Evolutionary conservation across 345 rosid genomes (phyloP), one percentile per base, ranked within the genome.

Genomic region (Euphorbia tirucalli): DNA sequence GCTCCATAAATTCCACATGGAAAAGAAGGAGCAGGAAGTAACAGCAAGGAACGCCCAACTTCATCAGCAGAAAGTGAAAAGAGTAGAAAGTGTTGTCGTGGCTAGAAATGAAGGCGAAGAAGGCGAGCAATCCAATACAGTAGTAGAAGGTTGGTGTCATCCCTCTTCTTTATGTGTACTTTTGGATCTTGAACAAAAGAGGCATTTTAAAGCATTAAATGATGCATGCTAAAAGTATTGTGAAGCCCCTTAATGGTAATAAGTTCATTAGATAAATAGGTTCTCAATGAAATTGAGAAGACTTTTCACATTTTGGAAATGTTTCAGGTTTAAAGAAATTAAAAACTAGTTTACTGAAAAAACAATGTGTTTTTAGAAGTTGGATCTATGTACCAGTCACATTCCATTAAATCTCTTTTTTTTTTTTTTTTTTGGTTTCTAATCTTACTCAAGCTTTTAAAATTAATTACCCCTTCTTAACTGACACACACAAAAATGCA

Each of bases 11-110:
- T 88, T 89, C 84, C 93, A 90, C 78, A 44, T 75, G 74, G 97
- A 92, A 79, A 92, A 85, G 93, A 92, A 92, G 87, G 98, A 92
- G 76, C 99, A 92, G 82, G 99, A 90, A 80, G 88, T 73, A 64
- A 92, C 98, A 11, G 91, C 97, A 65, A 89, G 90, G 88, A 90
- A 89, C 74, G 99, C 99, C 1, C 83, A 84, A 82, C 85, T 85
- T 71, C 93, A 95, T 83, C 77, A 76, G 50, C 87, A 86, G 77
- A 95, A 89, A 82, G 72, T 86, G 71, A 82, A 68, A 71, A 79
- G 75, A 52, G 58, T 84, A 71, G 90, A 84, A 69, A 73, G 68
- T 65, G 65, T 81, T 73, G 70, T 61, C 46, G 79, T 39, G 66
- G 75, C 81, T 35, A 66, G 75, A 70, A 79, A 83, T 79, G 81